Evolutionary conservation across 169 alveolate genomes (phyloP).

Genomic region (Babesia sp.): DNA sequence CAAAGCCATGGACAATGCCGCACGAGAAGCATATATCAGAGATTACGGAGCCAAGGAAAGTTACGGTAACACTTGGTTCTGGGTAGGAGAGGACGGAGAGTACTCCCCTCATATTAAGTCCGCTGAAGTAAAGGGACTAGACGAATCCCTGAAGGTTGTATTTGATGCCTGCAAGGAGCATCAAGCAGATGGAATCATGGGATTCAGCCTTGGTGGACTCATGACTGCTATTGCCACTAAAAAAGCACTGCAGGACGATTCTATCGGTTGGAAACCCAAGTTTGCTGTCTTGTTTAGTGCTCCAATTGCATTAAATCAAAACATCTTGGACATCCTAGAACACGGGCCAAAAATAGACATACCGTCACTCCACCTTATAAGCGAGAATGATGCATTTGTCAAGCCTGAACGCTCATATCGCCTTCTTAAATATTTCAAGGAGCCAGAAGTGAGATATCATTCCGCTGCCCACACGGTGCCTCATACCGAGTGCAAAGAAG

Average conservation of each 20-base stretch:
- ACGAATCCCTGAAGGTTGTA: slow-evolving; percentile 54
- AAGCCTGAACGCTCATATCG: slow-evolving; percentile 36
- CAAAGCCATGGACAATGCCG: slow-evolving; percentile 34
- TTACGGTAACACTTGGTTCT: slow-evolving; percentile 65
- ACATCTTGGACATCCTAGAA: slow-evolving; percentile 8
- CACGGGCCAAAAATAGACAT: slow-evolving; percentile 24
- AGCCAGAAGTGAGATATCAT: slow-evolving; percentile 47
- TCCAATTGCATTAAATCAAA: slow-evolving; percentile 15
- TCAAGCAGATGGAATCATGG: slow-evolving; percentile 62
- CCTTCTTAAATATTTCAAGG: slow-evolving; percentile 36
- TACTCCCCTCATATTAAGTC: slow-evolving; percentile 37
- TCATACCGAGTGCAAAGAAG: slow-evolving; percentile 41
- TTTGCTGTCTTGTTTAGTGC: slow-evolving; percentile 47
- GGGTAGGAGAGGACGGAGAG: slow-evolving; percentile 27
- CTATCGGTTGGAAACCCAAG: slow-evolving; percentile 64
- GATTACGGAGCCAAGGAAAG: slow-evolving; percentile 44
- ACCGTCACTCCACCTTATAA: slow-evolving; percentile 56
- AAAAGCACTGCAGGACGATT: slow-evolving; percentile 40
- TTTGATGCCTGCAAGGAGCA: slow-evolving; percentile 55
- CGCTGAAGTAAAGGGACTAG: slow-evolving; percentile 43
- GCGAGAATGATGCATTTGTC: slow-evolving; percentile 47
- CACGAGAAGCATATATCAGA: slow-evolving; percentile 34
- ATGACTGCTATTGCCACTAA: slow-evolving; percentile 43
- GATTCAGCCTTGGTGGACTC: slow-evolving; percentile 67
- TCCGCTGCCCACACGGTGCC: slow-evolving; percentile 59